Base-by-base conservation (phyloP, 1,284 basidiomycete genomes). In the Sanguinoderma infundibulare region DNA sequence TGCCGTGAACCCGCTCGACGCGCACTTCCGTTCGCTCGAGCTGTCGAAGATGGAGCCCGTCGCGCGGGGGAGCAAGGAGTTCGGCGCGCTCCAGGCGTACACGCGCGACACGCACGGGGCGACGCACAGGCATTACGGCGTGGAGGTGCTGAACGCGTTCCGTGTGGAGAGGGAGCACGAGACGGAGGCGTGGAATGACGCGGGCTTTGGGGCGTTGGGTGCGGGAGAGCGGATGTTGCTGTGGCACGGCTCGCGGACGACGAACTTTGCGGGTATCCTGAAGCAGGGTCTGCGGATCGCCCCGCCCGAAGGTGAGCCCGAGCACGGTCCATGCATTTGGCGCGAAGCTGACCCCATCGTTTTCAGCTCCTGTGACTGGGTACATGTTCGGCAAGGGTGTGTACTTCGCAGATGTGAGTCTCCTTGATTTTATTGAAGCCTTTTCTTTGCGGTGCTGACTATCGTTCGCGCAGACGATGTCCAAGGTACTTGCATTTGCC, bases 381-480 rank as follows among this genome's bases (percentile, higher is more conserved):
- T 87, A 87, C 70, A 87, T 87, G 87, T 89, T 89, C 68, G 87
- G 87, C 55, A 89, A 89, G 74, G 87, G 87, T 46, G 83, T 87
- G 30, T 89, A 89, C 70, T 86, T 88, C 59, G 87, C 87, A 12
- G 86, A 89, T 74, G 85, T 85, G 67, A 72, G 83, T 70, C n/a
- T n/a, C 20, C n/a, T 39, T 2, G 15, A 28, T 40, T 47, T 32
- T 5, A 4, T n/a, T n/a, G 15, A 20, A 9, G 7, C 15, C 30
- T 30, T 35, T 2, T 24, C 5, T 34, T 20, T 12, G 14, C 24
- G 34, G 12, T 14, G 28, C 49, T 51, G 24, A 46, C 20, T 34
- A n/a, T 3, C 49, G 28, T 6, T 32, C n/a, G 52, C 44, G 2
- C 55, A 86, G 83, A 87, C 87, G 83, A 84, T 87, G 79, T 85